These are phyloP conservation scores for Bipolaris cookei DNA, from an alignment of 2,329 filamentous ascomycete species.

Conservation along the genomic window DNA sequence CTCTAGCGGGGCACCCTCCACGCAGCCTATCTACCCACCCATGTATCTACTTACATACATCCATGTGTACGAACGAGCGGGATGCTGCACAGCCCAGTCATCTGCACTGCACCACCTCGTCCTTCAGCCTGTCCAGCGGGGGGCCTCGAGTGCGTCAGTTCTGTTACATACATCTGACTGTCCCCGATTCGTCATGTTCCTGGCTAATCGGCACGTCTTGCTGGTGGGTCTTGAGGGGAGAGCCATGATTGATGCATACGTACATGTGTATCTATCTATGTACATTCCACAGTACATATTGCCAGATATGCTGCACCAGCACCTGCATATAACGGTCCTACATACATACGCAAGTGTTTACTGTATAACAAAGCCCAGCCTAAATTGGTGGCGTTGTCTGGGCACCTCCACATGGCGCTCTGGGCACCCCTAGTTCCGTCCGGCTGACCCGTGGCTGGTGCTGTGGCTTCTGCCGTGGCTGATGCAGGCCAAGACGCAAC, in stretches of 20 bases:
- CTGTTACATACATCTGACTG: no score
- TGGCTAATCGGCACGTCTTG: conserved; percentile 1
- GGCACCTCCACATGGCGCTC: conserved; percentile 3
- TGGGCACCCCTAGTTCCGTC: neutral
- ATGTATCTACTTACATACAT: neutral
- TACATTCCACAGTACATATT: neutral
- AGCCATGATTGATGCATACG: neutral
- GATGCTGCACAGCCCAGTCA: neutral
- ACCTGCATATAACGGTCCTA: neutral
- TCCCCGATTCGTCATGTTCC: conserved; percentile 6
- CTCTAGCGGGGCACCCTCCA: conserved; percentile 10
- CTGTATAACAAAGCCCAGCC: neutral
- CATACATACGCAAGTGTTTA: neutral
- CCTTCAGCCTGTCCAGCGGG: no score
- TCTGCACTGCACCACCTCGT: no score
- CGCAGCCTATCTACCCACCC: conserved; percentile 12
- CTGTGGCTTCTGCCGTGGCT: conserved; percentile 11
- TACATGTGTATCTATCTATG: neutral
- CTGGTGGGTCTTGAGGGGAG: neutral
- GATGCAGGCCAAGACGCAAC: conserved; percentile 2
- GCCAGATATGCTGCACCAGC: neutral
- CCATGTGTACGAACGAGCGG: conserved; percentile 6
- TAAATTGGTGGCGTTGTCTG: conserved; percentile 2
- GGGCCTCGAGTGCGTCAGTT: no score
- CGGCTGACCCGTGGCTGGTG: conserved; percentile 8